These are phyloP conservation scores for Mrakiaceae sp. DNA, from an alignment of 1,284 basidiomycete genomes.

Conservation along the genomic window DNA sequence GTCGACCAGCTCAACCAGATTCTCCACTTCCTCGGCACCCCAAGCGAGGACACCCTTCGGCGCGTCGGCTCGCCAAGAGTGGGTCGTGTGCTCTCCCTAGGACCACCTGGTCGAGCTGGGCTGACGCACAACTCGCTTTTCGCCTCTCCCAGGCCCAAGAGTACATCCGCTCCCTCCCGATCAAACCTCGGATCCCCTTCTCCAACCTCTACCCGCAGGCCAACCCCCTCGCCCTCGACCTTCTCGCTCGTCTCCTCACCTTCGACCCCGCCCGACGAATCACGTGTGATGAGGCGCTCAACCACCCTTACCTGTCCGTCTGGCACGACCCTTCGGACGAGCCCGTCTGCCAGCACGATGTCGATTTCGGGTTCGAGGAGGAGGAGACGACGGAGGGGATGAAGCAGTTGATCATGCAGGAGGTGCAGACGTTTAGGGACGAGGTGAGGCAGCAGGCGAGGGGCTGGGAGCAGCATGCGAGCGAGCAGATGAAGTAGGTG, in stretches of 20 bases:
- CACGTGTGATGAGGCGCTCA: constrained; percentile 87
- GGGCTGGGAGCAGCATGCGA: constrained; percentile 2
- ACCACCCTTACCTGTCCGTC: constrained; percentile 85
- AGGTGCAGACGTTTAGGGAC: constrained; percentile 77
- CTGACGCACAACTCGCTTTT: neutral
- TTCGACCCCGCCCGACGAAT: constrained; percentile 96
- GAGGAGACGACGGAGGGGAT: constrained; percentile 96
- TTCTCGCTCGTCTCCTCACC: constrained; percentile 80
- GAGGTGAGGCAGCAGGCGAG: constrained; percentile 64
- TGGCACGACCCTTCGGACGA: constrained; percentile 93
- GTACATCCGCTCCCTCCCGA: constrained; percentile 95
- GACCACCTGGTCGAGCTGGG: neutral
- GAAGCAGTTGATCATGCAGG: constrained; percentile 88
- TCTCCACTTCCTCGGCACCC: constrained; percentile 92
- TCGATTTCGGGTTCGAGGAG: constrained; percentile 96
- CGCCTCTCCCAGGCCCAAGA: constrained; percentile 64
- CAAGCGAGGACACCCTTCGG: constrained; percentile 87
- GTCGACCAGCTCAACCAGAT: constrained; percentile 99
- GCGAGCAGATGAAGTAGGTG: neutral
- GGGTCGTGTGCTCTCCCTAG: constrained; percentile 14
- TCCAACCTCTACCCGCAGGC: constrained; percentile 82
- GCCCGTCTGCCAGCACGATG: constrained; percentile 66
- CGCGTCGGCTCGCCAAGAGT: constrained; percentile 73
- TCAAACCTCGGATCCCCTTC: constrained; percentile 88
- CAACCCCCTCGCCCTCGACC: constrained; percentile 84